Conservation (phyloP, 345 rosid species). For the Passiflora organensis region DNA sequence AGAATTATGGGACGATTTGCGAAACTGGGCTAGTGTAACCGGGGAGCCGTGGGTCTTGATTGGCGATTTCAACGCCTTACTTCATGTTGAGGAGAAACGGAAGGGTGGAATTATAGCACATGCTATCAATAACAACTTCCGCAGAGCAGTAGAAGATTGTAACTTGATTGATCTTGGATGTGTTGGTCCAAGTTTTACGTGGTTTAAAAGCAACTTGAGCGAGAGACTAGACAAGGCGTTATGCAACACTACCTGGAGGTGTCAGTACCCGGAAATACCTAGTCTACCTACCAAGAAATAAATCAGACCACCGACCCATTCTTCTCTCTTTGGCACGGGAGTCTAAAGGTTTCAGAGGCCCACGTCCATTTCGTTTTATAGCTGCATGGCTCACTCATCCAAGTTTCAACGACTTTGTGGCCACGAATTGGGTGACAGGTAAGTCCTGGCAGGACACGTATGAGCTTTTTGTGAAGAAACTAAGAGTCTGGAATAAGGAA, state of each 20-base stretch:
- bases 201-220: not conserved
- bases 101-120: no score
- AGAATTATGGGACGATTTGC: not conserved
- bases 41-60: not conserved
- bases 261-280: not conserved
- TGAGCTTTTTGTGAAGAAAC: rapidly evolving
- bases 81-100: no score
- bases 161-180: not conserved
- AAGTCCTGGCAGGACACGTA: not conserved
- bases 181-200: not conserved
- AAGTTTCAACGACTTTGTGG: not conserved
- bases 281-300: not conserved
- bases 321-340: not conserved
- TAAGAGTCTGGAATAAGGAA: not conserved
- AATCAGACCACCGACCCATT: not conserved
- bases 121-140: no score
- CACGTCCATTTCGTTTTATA: not conserved
- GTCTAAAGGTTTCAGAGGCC: rapidly evolving
- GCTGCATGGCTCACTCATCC: not conserved
- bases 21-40: not conserved
- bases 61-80: no score
- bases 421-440: not conserved
- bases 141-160: no score
- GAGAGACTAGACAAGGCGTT: not conserved
- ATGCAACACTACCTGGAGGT: not conserved